Base-by-base conservation (phyloP, 495 filamentous ascomycete genomes). In the Neurospora pannonica region DNA sequence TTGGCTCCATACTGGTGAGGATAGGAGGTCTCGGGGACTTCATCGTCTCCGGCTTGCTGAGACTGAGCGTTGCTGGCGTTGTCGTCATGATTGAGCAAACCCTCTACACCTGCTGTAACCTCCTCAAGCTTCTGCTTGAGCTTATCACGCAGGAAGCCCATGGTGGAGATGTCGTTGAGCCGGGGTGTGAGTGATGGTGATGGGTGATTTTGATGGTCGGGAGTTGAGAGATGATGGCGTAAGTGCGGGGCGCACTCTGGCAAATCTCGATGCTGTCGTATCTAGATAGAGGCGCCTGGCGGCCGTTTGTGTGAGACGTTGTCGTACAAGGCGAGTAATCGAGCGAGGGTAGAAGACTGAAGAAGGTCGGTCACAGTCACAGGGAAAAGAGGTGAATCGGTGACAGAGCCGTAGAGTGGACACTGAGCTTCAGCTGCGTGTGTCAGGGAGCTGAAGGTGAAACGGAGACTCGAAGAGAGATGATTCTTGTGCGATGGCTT, bases 1-100 rank as follows among this genome's bases (percentile, higher is more conserved):
- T 95, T 87, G 70, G 89, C 84, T 48, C 87, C 81, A 72, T 80
- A 77, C 19, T 82, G 78, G 24, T 72, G 72, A 39, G 82, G 77
- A 37, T 72, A 43, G 21, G 54, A 28, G n/a, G 73, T 48, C 19
- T 10, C 21, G 40, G 15, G 69, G 10, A 62, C 67, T 7, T 39
- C 24, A 24, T n/a, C 31, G 4, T 34, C 38, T 24, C 40, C n/a
- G 73, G 38, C 19, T 21, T 54, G 46, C 46, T 21, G 43, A 48
- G 19, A 48, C 60, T 28, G 73, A n/a, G 34, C 10, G 34, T 36
- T 71, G 34, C 6, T 71, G 71, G 11, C 11, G 15, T 34, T 71
- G 4, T 71, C 31, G 17, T 71, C 17, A 0, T 36, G 24, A 62
- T 62, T 7, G 24, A 62, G 54, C 54, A 62, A 5, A 28, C 13